Evolutionary conservation across 352 stramenopile genomes (phyloP).

Genomic region (Globisporangium megalacanthum): DNA sequence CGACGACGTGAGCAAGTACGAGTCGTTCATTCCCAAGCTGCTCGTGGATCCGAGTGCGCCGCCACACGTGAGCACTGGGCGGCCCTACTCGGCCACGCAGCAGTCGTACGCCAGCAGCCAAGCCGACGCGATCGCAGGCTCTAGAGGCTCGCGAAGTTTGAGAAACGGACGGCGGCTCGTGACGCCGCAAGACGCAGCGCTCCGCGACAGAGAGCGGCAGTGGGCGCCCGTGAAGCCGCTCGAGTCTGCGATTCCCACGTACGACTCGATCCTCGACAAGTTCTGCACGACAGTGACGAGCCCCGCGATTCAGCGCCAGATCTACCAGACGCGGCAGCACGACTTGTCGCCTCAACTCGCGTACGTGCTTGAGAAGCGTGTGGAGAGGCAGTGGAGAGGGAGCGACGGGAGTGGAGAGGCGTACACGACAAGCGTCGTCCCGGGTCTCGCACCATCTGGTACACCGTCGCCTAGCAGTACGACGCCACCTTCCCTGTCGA

Average conservation of each 20-base stretch:
- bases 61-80: not conserved
- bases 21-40: constrained; percentile 40
- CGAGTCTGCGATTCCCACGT: constrained; percentile 49
- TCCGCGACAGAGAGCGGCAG: constrained; percentile 36
- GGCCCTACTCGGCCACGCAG: constrained; percentile 11
- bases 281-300: constrained; percentile 74
- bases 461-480: constrained; percentile 3
- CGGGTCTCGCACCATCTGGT: not conserved
- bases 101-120: constrained; percentile 19
- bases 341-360: constrained; percentile 70
- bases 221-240: constrained; percentile 45
- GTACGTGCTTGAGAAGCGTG: constrained; percentile 65
- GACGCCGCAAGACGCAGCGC: constrained; percentile 16
- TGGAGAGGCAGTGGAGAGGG: constrained; percentile 43
- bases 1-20: constrained; percentile 60
- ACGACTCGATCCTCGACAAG: constrained; percentile 79
- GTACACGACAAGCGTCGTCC: constrained; percentile 30
- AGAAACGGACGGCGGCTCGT: constrained; percentile 21
- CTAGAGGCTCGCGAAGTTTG: constrained; percentile 3
- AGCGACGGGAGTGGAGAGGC: constrained; percentile 19
- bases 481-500: constrained; percentile 9
- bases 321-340: constrained; percentile 51
- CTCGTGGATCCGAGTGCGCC: constrained; percentile 3
- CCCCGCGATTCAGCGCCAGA: constrained; percentile 64
- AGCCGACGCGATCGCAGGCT: constrained; percentile 6